phyloP scores from a whole-genome alignment of 345 rosid species.

The Gossypium anomalum region DNA sequence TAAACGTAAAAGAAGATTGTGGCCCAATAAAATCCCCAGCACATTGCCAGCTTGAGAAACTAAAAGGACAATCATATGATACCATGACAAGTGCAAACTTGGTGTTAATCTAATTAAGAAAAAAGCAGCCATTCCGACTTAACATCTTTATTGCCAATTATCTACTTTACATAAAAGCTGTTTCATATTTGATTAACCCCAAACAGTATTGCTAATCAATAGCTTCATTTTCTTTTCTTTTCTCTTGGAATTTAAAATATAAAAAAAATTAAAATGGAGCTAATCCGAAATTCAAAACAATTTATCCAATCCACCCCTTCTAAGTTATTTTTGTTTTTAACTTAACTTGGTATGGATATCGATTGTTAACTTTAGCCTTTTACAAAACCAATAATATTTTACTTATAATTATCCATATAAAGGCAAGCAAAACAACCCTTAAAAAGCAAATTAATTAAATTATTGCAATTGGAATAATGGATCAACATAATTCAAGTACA shows the following conservation, averaged over 20 bases:
- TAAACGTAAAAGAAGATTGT: too few relatives aligned
- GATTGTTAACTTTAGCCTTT: neutral
- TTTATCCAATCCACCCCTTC: neutral
- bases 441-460: neutral
- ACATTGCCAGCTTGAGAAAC: conserved; percentile 3
- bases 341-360: neutral
- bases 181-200: neutral
- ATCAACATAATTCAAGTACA: neutral
- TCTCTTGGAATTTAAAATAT: too few relatives aligned
- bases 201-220: neutral
- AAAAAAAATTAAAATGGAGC: too few relatives aligned
- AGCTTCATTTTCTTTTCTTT: too few relatives aligned
- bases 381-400: neutral
- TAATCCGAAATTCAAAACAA: neutral
- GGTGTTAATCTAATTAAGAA: neutral
- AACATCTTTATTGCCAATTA: conserved; percentile 14
- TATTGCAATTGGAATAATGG: neutral
- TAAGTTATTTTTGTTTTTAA: neutral
- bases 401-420: neutral
- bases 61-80: neutral
- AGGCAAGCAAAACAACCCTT: neutral
- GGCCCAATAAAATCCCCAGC: conserved; percentile 1
- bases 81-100: neutral
- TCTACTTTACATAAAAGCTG: conserved; percentile 8
- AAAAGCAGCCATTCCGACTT: conserved; percentile 14